These are phyloP conservation scores for Ganoderma sp. DNA, from an alignment of 1,284 basidiomycete genomes.

Conservation along the genomic window DNA sequence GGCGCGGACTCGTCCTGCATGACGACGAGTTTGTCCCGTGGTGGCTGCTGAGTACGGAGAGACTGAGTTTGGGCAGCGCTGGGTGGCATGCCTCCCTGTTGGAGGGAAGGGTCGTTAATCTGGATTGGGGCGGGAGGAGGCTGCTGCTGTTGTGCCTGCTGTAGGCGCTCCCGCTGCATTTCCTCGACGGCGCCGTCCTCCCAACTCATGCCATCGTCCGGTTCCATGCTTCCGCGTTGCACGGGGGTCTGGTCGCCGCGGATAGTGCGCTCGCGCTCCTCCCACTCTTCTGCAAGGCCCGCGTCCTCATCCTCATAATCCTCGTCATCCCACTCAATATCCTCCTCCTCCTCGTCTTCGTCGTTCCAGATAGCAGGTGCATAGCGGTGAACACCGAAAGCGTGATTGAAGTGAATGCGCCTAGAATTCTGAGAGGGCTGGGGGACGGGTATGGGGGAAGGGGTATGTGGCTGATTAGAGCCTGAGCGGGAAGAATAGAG, in stretches of 20 bases:
- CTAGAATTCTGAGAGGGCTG: constrained; percentile 36
- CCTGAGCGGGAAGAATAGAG: constrained; percentile 56
- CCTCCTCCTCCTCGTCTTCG: constrained; percentile 79
- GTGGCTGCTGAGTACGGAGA: constrained; percentile 43
- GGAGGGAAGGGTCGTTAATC: constrained; percentile 42
- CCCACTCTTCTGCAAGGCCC: constrained; percentile 61
- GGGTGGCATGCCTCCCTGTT: constrained; percentile 21
- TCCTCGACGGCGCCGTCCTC: constrained; percentile 65
- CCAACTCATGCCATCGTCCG: constrained; percentile 79
- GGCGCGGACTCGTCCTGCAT: constrained; percentile 36
- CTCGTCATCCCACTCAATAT: constrained; percentile 78
- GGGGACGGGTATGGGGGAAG: constrained; percentile 52
- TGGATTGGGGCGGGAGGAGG: constrained; percentile 44
- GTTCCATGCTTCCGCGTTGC: constrained; percentile 52
- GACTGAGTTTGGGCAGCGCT: constrained; percentile 39
- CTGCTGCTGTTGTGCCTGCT: constrained; percentile 35
- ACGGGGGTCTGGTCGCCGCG: constrained; percentile 14
- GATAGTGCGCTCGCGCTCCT: constrained; percentile 34
- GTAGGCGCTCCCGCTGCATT: constrained; percentile 44
- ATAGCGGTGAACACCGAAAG: constrained; percentile 69
- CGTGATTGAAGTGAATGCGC: constrained; percentile 64
- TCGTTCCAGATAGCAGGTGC: constrained; percentile 83
- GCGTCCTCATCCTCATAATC: constrained; percentile 72
- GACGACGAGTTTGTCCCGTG: constrained; percentile 47
- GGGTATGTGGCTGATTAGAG: constrained; percentile 47